These are phyloP conservation scores for Olyra latifolia DNA, from an alignment of 176 grass and related monocot genomes.

Conservation along the genomic window DNA sequence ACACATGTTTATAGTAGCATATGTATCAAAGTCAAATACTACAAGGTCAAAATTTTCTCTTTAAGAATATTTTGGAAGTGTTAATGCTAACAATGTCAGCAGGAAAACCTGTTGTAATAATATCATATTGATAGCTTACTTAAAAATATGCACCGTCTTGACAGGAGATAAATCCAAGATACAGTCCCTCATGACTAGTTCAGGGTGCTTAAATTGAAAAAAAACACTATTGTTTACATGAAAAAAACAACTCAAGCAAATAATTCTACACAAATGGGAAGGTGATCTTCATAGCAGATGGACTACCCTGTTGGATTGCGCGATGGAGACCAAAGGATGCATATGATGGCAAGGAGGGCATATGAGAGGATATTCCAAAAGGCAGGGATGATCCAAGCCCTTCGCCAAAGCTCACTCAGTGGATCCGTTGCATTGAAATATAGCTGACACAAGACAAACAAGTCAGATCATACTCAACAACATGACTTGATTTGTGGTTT, in stretches of 20 bases:
- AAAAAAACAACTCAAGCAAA: slow-evolving; percentile 15
- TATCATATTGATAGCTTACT: not conserved
- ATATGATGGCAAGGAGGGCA: slow-evolving; percentile 76
- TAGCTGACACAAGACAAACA: slow-evolving; percentile 58
- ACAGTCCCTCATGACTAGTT: not conserved
- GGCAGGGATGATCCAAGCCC: slow-evolving; percentile 93
- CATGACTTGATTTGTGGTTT: slow-evolving; percentile 1
- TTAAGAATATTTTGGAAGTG: slow-evolving; percentile 19
- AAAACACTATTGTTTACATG: not conserved
- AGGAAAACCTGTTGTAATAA: not conserved
- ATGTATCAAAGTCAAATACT: not conserved
- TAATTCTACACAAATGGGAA: slow-evolving; percentile 29
- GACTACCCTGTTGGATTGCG: slow-evolving; percentile 79
- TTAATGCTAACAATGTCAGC: not conserved
- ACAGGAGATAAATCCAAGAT: slow-evolving; percentile 11
- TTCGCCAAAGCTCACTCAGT: slow-evolving; percentile 94
- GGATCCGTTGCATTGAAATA: slow-evolving; percentile 98
- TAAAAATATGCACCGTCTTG: slow-evolving; percentile 5
- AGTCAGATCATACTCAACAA: slow-evolving; percentile 24
- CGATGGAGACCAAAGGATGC: slow-evolving; percentile 88
- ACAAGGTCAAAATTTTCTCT: not conserved
- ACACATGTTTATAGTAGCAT: slow-evolving; percentile 13
- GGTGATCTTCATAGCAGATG: slow-evolving; percentile 8
- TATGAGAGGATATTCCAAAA: slow-evolving; percentile 98
- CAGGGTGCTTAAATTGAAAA: not conserved